Base-by-base conservation (phyloP, 345 rosid genomes). In the Arabis alpina region DNA sequence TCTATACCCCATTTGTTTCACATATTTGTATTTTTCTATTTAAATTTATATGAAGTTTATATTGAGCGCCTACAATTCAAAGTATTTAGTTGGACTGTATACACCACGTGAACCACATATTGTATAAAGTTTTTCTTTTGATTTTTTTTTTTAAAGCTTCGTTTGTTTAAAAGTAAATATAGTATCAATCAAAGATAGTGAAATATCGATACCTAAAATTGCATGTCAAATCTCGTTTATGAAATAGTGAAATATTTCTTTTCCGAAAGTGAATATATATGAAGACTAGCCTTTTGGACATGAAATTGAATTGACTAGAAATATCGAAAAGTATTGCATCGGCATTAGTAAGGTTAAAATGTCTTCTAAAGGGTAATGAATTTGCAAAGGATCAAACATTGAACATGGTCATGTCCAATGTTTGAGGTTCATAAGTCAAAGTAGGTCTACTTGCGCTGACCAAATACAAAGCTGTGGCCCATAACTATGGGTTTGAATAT, bases 361-460 rank as follows among this genome's bases (percentile, higher is more conserved):
- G 58, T 39, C 59, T 49, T 59, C 51, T 24, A 48, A 56, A 4
- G 44, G 71, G 54, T 37, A 25, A 48, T 27, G 25, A 1, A 72
- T 43, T 53, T 16, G 19, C 62, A 14, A 73, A 30, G 37, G 53
- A 66, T 8, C 39, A 48, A 59, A 74, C 76, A 73, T 6, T 16
- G 71, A 56, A 73, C 77, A 64, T 73, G 77, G 40, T 64, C 61
- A 51, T 59, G 77, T 59, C 67, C 41, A 34, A 51, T 58, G 55
- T 23, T 8, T 74, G 49, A 74, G 50, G 52, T 55, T 64, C 40
- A 12, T 10, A 41, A 65, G 77, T 73, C 77, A 65, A 73, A 73
- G 54, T 41, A 37, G 60, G 66, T 73, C 66, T 73, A 73, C 51
- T 64, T 58, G 14, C 57, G 64, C 23, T 72, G 71, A 72, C 65